Evolutionary conservation across 108 stramenopile species (phyloP).

Genomic region (Poteriospumella lacustris): DNA sequence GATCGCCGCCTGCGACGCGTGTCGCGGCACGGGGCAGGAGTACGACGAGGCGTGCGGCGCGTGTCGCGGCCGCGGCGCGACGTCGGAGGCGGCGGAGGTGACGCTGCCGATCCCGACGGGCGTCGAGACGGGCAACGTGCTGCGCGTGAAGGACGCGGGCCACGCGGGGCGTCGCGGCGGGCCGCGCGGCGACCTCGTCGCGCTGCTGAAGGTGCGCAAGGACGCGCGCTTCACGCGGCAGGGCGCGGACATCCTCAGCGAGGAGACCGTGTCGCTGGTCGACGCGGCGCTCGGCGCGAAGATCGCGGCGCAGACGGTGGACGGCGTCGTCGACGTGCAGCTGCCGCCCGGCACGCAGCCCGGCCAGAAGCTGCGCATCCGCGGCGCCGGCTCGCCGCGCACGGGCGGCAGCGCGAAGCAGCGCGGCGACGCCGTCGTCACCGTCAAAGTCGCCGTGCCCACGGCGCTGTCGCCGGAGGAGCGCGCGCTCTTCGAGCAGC

Average conservation of each 20-base stretch:
- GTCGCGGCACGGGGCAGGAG: slow-evolving; percentile 82
- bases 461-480: neutral
- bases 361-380: slow-evolving; percentile 84
- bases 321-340: slow-evolving; percentile 89
- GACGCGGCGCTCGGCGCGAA: slow-evolving; percentile 90
- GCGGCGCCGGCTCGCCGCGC: slow-evolving; percentile 78
- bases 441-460: slow-evolving; percentile 57
- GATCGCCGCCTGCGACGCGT: slow-evolving; percentile 83
- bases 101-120: slow-evolving; percentile 90
- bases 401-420: slow-evolving; percentile 67
- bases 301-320: slow-evolving; percentile 76
- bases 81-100: slow-evolving; percentile 85
- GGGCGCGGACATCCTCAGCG: slow-evolving; percentile 86
- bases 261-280: slow-evolving; percentile 71
- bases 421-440: slow-evolving; percentile 90
- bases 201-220: slow-evolving; percentile 84
- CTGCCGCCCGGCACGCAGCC: slow-evolving; percentile 93
- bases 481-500: neutral
- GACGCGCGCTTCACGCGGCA: slow-evolving; percentile 81
- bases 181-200: slow-evolving; percentile 87
- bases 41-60: slow-evolving; percentile 87
- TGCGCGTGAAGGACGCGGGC: slow-evolving; percentile 88
- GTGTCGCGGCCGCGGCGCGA: slow-evolving; percentile 82
- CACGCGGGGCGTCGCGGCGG: slow-evolving; percentile 89
- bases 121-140: slow-evolving; percentile 89